Evolutionary conservation across 2,329 filamentous ascomycete genomes (phyloP).

Genomic region (Beauveria varroae): DNA sequence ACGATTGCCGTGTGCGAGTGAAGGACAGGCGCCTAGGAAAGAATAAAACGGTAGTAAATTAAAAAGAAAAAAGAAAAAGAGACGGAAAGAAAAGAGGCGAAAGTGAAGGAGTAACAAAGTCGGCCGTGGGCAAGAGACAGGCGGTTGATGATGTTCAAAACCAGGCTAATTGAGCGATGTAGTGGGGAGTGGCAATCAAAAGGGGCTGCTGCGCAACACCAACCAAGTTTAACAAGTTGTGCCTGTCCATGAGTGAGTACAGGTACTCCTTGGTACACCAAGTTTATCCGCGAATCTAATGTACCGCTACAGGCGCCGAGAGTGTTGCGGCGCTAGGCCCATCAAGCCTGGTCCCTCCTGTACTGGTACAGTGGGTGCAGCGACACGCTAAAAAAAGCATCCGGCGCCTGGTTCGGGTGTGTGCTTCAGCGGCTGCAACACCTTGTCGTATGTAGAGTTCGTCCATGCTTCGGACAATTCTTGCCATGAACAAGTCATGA

Average conservation of each 20-base stretch:
- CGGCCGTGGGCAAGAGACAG: neutral
- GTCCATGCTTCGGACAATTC: neutral
- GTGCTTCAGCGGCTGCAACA: neutral
- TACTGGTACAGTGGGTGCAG: neutral
- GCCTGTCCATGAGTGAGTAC: too few species aligned
- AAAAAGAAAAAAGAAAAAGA: neutral
- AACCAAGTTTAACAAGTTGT: neutral
- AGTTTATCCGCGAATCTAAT: rapidly evolving
- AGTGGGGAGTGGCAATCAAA: constrained; percentile 13
- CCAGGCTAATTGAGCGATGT: constrained; percentile 4
- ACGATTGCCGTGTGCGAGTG: neutral
- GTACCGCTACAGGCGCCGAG: neutral
- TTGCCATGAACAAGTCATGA: neutral
- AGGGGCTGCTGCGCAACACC: constrained; percentile 10
- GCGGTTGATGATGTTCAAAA: constrained; percentile 10
- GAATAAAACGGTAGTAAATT: neutral
- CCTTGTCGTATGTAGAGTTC: neutral
- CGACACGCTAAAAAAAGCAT: neutral
- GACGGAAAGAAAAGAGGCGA: constrained; percentile 3
- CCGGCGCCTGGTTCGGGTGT: neutral
- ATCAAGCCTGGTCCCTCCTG: neutral
- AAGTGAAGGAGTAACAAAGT: neutral
- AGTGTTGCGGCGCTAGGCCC: neutral
- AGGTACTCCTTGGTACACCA: too few species aligned
- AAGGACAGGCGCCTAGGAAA: neutral